Base-by-base conservation (phyloP, 108 stramenopile genomes). In the Cyclotella cryptica region DNA sequence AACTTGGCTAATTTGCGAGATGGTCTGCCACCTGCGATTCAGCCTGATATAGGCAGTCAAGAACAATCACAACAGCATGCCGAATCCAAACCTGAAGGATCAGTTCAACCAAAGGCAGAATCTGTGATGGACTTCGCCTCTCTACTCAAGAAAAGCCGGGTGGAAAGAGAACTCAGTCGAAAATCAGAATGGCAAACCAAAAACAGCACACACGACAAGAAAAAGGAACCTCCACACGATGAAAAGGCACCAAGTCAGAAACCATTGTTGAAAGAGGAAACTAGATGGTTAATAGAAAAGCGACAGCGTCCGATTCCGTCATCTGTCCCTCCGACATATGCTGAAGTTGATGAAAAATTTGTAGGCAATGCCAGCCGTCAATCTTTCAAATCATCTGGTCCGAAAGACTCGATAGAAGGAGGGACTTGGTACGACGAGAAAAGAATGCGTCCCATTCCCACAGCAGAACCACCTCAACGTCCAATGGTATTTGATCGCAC, bases 171-270 rank as follows among this genome's bases (percentile, higher is more conserved):
- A 52, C 53, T 44, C 9, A 55, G 22, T 27, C 73, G 64, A n/a
- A 54, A 65, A 35, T 74, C 73, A 4, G 73, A 74, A 24, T 74
- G 73, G 73, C 63, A 53, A 18, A 26, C 30, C 22, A 19, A 26
- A 47, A 28, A 18, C 24, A 54, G 18, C 12, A 73, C 62, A 22
- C 39, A 46, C 45, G 45, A 10, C 53, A 11, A 60, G 59, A 44
- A 29, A 41, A 27, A 52, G 9, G 8, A 26, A 40, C 15, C 10
- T 58, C 45, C 39, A 19, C 35, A 39, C 35, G n/a, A 18, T 39
- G 35, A 45, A 42, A 6, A 28, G 41, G 18, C 55, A 17, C 28
- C 3, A 62, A 60, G 22, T 58, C 14, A 71, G 57, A 35, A 54
- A 22, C 19, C 58, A 40, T 27, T 27, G 4, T 40, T 7, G 5